Conservation (phyloP, 768 basidiomycete genomes). For the Hygrocybe punicea region DNA sequence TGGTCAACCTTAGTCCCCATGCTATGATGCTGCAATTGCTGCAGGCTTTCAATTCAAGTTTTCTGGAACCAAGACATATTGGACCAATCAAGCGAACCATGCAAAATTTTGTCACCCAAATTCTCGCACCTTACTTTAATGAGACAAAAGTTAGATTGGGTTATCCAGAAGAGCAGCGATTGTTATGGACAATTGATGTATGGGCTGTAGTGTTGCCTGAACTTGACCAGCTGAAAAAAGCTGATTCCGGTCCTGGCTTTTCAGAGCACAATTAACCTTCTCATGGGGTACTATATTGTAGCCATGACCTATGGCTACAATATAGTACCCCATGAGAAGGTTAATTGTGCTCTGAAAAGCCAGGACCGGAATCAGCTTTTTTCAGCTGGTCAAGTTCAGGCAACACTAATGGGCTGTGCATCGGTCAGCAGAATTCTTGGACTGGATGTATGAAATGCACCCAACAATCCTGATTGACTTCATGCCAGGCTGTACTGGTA, state of each 20-base stretch:
- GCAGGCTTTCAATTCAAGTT: constrained; percentile 21
- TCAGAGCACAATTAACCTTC: no score
- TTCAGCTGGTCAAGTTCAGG: no score
- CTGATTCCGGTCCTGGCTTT: no score
- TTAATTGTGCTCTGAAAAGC: no score
- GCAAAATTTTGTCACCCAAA: constrained; percentile 19
- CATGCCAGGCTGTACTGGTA: constrained; percentile 36
- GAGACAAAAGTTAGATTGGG: constrained; percentile 9
- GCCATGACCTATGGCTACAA: no score
- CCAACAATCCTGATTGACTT: constrained; percentile 29
- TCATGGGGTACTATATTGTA: no score
- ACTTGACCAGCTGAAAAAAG: no score
- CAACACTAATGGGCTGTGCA: no score
- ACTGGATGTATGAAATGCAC: constrained; percentile 30
- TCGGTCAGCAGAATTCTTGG: constrained; percentile 33
- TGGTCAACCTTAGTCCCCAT: neutral
- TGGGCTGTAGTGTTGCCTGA: no score
- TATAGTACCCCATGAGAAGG: no score
- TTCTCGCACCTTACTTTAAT: constrained; percentile 23
- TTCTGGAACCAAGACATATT: constrained; percentile 24
- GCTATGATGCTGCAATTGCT: constrained; percentile 19
- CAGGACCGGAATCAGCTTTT: no score
- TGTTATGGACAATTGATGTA: constrained; percentile 30
- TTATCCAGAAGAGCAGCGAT: constrained; percentile 20
- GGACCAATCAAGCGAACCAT: constrained; percentile 28